These are phyloP conservation scores for Bidens hawaiensis DNA, from an alignment of 140 eudicot genomes.

Conservation along the genomic window DNA sequence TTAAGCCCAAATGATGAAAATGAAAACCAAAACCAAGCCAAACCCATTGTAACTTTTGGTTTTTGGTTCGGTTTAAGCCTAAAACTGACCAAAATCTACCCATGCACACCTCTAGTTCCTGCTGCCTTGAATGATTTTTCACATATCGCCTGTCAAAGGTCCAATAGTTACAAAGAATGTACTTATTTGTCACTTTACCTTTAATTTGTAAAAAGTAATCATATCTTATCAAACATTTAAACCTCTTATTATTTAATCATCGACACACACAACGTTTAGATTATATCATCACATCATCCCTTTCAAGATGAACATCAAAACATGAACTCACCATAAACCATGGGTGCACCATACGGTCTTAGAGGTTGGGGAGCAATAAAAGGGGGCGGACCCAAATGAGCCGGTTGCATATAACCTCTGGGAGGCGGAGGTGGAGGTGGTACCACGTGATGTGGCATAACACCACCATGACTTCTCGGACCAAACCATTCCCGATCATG, in stretches of 20 bases:
- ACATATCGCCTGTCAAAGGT: neutral
- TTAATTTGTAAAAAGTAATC: neutral
- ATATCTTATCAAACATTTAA: neutral
- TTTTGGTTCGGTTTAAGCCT: no score
- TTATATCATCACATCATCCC: neutral
- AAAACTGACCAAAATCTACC: no score
- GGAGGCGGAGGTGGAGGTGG: conserved; percentile 57
- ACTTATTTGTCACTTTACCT: neutral
- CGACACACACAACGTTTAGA: no score
- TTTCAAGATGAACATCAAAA: neutral
- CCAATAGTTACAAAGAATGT: neutral
- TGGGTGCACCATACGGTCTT: conserved; percentile 39
- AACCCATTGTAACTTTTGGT: no score
- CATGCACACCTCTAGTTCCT: no score
- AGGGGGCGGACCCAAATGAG: conserved; percentile 48
- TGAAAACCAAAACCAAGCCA: no score
- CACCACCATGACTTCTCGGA: conserved; percentile 37
- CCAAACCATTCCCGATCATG: conserved; percentile 45
- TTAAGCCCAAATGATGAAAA: no score
- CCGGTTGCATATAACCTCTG: conserved; percentile 45
- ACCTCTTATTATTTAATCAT: neutral
- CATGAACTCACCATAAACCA: conserved; percentile 54
- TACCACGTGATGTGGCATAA: conserved; percentile 37
- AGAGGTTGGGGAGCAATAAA: conserved; percentile 46
- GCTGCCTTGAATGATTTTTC: neutral